Percentiles rank a stretch among this genome's conserved stretches.
phyloP scores from a whole-genome alignment of 257 asterid genomes.

The Jacaranda mimosifolia region DNA sequence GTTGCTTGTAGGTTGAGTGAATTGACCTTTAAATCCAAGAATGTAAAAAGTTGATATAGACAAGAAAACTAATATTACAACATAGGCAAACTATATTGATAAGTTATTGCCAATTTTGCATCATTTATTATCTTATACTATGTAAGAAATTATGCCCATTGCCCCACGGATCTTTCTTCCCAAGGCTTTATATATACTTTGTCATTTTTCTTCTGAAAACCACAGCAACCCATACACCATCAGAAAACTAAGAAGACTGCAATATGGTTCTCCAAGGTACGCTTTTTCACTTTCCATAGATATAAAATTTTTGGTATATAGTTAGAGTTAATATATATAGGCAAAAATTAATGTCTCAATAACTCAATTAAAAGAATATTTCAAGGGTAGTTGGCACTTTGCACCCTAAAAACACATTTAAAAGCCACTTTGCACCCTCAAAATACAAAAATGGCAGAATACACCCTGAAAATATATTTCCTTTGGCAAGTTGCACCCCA shows the following conservation, averaged over 20 bases:
- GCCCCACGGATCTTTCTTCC: neutral
- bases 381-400: too few species aligned
- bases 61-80: constrained; percentile 26
- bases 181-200: constrained; percentile 24
- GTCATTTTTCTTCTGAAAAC: neutral
- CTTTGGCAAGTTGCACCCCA: too few species aligned
- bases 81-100: constrained; percentile 1
- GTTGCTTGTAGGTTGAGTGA: constrained; percentile 36
- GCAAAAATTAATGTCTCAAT: too few species aligned
- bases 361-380: too few species aligned
- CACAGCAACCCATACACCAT: neutral
- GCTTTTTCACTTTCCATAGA: neutral
- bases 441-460: too few species aligned
- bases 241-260: neutral
- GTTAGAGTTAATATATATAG: neutral
- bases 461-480: too few species aligned
- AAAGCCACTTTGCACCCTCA: too few species aligned
- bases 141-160: constrained; percentile 9
- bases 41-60: constrained; percentile 30
- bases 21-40: constrained; percentile 39
- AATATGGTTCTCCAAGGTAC: constrained; percentile 30
- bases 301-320: neutral
- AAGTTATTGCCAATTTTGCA: constrained; percentile 22
- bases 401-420: too few species aligned
- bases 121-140: constrained; percentile 3